Conservation (phyloP, 805 yeast genomes). For the Candida coquimbonensis region DNA sequence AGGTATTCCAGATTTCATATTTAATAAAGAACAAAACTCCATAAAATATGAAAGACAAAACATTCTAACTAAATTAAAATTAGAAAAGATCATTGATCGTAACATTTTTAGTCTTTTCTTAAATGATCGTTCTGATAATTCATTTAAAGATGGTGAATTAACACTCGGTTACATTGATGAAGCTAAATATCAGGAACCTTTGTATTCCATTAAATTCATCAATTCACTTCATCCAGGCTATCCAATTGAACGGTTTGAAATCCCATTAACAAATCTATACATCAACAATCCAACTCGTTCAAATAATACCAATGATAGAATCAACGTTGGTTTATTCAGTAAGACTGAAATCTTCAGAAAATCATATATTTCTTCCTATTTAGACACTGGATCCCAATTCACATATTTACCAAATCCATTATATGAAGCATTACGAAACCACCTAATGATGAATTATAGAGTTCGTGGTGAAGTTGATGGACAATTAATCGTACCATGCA, state of each 20-base stretch:
- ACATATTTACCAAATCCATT: conserved; percentile 15
- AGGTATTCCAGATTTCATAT: conserved; percentile 21
- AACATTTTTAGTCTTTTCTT: conserved; percentile 17
- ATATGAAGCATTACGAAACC: conserved; percentile 1
- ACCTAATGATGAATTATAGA: not conserved
- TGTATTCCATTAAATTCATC: conserved; percentile 28
- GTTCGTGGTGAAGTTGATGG: not conserved
- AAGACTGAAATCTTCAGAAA: conserved; percentile 2
- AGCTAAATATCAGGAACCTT: conserved; percentile 29
- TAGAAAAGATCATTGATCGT: conserved; percentile 5
- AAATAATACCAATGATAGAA: not conserved
- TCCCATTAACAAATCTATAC: conserved; percentile 9
- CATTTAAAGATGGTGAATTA: conserved; percentile 15
- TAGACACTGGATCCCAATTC: conserved; percentile 19
- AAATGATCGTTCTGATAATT: conserved; percentile 1
- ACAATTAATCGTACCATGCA: conserved; percentile 2
- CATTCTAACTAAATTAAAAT: conserved; percentile 9
- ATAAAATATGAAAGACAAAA: conserved; percentile 5
- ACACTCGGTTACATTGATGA: conserved; percentile 36
- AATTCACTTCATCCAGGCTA: not conserved
- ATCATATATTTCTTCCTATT: conserved; percentile 6
- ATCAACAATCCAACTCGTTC: not conserved
- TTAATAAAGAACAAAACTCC: not conserved
- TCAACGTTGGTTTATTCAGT: conserved; percentile 4
- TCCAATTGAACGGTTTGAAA: conserved; percentile 11